Percentiles rank a stretch among this genome's conserved stretches.
Evolutionary conservation across 352 stramenopile species (phyloP).

Genomic region (Pythium oligandrum): DNA sequence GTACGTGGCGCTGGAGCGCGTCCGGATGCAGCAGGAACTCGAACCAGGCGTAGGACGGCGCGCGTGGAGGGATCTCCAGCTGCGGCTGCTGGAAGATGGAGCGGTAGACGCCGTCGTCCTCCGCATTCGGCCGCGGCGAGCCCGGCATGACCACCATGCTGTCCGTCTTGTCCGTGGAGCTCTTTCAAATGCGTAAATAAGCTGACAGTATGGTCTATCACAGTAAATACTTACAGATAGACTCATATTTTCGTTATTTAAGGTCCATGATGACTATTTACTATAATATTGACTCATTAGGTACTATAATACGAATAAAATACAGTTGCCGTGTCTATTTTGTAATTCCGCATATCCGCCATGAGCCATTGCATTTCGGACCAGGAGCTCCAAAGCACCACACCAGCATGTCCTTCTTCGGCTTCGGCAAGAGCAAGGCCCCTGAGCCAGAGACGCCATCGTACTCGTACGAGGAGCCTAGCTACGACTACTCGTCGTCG

Average conservation of each 20-base stretch:
- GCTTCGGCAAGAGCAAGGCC: constrained; percentile 69
- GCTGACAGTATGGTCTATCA: too few relatives aligned
- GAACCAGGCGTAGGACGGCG: constrained; percentile 78
- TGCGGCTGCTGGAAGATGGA: constrained; percentile 82
- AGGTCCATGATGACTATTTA: too few relatives aligned
- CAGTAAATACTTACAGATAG: too few relatives aligned
- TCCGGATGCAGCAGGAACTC: constrained; percentile 82
- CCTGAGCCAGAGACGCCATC: constrained; percentile 39
- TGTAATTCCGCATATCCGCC: too few relatives aligned
- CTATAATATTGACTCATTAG: too few relatives aligned
- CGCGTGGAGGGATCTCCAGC: constrained; percentile 58
- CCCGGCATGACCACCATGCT: constrained; percentile 58
- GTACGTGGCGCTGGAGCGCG: constrained; percentile 67
- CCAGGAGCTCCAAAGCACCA: too few relatives aligned
- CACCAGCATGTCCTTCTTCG: constrained; percentile 70
- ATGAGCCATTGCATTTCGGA: too few relatives aligned
- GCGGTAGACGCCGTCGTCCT: constrained; percentile 74
- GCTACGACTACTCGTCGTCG: constrained; percentile 64
- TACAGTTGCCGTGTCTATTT: too few relatives aligned
- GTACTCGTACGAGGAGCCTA: constrained; percentile 68
- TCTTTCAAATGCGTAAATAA: too few relatives aligned
- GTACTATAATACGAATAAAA: too few relatives aligned
- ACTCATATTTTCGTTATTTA: too few relatives aligned
- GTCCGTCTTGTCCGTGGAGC: too few relatives aligned
- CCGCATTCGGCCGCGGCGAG: constrained; percentile 49